Evolutionary conservation across 75 land plant genomes (phyloP), one percentile per base, ranked within the genome.

Genomic region (Chamaecyparis obtusa): DNA sequence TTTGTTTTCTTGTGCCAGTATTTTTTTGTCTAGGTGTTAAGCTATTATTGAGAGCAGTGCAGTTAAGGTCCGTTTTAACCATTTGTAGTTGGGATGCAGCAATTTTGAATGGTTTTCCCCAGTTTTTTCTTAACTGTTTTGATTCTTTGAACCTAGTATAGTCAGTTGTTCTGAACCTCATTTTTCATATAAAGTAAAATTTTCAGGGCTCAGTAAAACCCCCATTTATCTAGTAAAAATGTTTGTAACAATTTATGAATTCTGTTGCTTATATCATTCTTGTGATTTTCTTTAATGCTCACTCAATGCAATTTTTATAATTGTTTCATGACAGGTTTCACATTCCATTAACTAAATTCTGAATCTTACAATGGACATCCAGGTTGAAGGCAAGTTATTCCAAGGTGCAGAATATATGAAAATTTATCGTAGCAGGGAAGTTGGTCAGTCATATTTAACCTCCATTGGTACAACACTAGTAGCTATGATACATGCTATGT

Each of bases 391-490:
- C 55, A 54, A 49, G 35, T 39, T 44, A 39, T 83, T 54, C 37
- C 89, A 89, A 46, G 87, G 49, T 87, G 86, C 86, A 51, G 82
- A 89, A 44, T 96, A 93, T 87, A 85, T 90, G 88, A 94, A 93
- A 87, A 92, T 97, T 72, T 97, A 95, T 88, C 87, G 99, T 76
- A 96, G 99, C 71, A 92, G 99, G 37, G 99, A 97, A 91, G 98
- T 98, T 79, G 99, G 98, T 11, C 98, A 98, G 85, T 95, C 98
- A 16, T 98, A 98, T 87, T 1, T 98, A 57, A 98, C 99, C 1
- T 98, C 99, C 39, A 85, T 95, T 56, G 89, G 93, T 54, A 98
- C 98, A 76, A 98, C 99, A 81, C 75, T 98, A 41, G 48, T 93
- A 87, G 99, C 99, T 9, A 89, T 88, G 16, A 87, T 82, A 24